These are phyloP conservation scores for Annulohypoxylon moriforme DNA, from an alignment of 495 filamentous ascomycete species.

Conservation along the genomic window DNA sequence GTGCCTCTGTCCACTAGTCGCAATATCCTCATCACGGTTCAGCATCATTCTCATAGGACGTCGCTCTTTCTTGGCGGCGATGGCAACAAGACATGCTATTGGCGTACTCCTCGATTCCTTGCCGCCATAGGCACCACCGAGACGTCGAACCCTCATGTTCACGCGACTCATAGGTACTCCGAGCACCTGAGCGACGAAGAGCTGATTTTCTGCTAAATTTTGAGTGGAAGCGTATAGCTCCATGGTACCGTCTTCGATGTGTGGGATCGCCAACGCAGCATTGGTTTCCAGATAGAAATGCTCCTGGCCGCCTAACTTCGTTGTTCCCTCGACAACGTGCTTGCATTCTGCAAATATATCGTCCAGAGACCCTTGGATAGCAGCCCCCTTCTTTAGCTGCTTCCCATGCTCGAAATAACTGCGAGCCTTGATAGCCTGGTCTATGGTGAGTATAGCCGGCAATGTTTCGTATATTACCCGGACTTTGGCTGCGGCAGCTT, in stretches of 20 bases:
- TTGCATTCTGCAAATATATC: conserved; percentile 74
- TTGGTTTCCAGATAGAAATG: conserved; percentile 91
- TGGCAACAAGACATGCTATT: conserved; percentile 77
- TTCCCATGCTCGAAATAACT: conserved; percentile 77
- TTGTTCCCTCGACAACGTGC: conserved; percentile 74
- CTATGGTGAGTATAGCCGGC: conserved; percentile 82
- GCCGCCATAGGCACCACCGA: conserved; percentile 87
- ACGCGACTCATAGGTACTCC: conserved; percentile 83
- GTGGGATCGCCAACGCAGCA: conserved; percentile 79
- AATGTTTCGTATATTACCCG: conserved; percentile 82
- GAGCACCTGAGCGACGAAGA: conserved; percentile 73
- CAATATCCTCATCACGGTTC: conserved; percentile 87
- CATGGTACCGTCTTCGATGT: conserved; percentile 85
- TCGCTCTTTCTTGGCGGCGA: conserved; percentile 77
- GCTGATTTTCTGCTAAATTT: conserved; percentile 77
- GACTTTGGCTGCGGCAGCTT: conserved; percentile 76
- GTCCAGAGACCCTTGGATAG: conserved; percentile 55
- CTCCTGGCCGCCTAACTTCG: conserved; percentile 86
- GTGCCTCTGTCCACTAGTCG: conserved; percentile 84
- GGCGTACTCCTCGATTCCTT: conserved; percentile 86
- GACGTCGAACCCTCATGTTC: conserved; percentile 79
- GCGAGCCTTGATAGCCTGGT: conserved; percentile 71
- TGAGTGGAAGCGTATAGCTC: conserved; percentile 85
- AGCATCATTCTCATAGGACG: conserved; percentile 88
- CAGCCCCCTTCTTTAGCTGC: conserved; percentile 78